Evolutionary conservation across 768 basidiomycete species (phyloP), one percentile per base, ranked within the genome.

Genomic region (Rhizopogon rudus): DNA sequence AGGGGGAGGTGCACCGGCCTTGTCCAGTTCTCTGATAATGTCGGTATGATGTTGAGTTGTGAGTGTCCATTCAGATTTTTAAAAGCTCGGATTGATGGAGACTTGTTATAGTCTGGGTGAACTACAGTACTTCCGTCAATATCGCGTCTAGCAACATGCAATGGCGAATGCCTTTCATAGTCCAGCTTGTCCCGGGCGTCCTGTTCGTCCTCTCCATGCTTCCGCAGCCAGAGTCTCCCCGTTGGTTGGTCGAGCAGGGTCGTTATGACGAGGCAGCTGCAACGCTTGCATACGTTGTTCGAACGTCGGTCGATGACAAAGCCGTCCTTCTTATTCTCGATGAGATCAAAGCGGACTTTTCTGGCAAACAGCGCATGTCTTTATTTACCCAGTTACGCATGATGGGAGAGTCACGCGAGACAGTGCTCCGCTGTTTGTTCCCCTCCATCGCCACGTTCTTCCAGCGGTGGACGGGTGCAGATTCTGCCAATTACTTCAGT

Each of bases 401-500:
- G 57, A 79, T 80, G 74, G 74, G 71, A 42, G 76, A 77, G 54
- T 76, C 73, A 3, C 70, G 66, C n/a, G 55, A 62, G 3, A 77
- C 73, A 13, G 71, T 72, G 0, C 55, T 78, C 13, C 68, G 75
- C 37, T 76, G 72, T 17, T 72, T 76, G 50, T 77, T 79, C n/a
- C 77, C 78, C 5, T 71, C 76, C 0, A 59, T 79, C 31, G 68
- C 79, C 55, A 78, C 79, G 75, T 69, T 78, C 56, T 75, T 74
- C 62, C 66, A 68, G 40, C 72, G 81, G 62, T 79, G 77, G 74
- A 81, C 77, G 0, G 81, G 81, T 12, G 77, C 77, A 13, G 81
- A 82, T 57, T 73, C 78, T 3, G 78, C 81, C 60, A 80, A 80
- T 59, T 82, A 82, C 60, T 82, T 75, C 56, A 75, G 75, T 58